Evolutionary conservation across 202 grass and related monocot genomes (phyloP).

Genomic region (Dendrocalamus latiflorus): DNA sequence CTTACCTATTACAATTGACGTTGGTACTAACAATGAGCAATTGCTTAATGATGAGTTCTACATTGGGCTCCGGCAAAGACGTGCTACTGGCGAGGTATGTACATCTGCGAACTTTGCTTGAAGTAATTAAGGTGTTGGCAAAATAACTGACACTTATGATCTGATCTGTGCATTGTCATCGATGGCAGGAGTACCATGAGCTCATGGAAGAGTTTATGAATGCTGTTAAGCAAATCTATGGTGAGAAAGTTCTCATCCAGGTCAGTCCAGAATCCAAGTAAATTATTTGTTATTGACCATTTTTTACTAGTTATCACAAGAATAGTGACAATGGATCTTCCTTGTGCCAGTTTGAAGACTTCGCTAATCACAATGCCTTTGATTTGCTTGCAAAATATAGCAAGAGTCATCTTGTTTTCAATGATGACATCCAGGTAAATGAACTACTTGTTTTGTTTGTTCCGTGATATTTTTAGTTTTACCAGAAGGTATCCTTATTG

Average conservation of each 20-base stretch:
- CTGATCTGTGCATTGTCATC: conserved; percentile 16
- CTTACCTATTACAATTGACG: conserved; percentile 95
- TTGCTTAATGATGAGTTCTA: conserved; percentile 95
- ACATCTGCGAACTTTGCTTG: background rate
- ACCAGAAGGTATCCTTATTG: background rate
- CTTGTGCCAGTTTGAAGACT: conserved; percentile 94
- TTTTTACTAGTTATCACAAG: conserved; percentile 16
- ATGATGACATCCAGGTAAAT: conserved; percentile 97
- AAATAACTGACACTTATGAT: conserved; percentile 7
- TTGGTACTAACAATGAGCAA: conserved; percentile 88
- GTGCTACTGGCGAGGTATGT: conserved; percentile 84
- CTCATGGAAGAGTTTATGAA: conserved; percentile 90
- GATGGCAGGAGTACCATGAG: conserved; percentile 75
- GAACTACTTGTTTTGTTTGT: background rate
- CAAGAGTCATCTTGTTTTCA: conserved; percentile 97
- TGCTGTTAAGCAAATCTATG: conserved; percentile 84
- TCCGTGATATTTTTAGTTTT: background rate
- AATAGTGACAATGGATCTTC: conserved; percentile 6
- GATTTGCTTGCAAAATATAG: conserved; percentile 91
- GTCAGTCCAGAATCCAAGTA: conserved; percentile 30
- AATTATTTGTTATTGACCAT: conserved; percentile 5
- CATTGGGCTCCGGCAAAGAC: conserved; percentile 83
- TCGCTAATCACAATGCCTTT: conserved; percentile 98
- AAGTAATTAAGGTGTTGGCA: conserved; percentile 1
- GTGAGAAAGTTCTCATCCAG: conserved; percentile 97